Conservation (phyloP, 2,329 filamentous ascomycete species). For the Cladosporium colombiae region DNA sequence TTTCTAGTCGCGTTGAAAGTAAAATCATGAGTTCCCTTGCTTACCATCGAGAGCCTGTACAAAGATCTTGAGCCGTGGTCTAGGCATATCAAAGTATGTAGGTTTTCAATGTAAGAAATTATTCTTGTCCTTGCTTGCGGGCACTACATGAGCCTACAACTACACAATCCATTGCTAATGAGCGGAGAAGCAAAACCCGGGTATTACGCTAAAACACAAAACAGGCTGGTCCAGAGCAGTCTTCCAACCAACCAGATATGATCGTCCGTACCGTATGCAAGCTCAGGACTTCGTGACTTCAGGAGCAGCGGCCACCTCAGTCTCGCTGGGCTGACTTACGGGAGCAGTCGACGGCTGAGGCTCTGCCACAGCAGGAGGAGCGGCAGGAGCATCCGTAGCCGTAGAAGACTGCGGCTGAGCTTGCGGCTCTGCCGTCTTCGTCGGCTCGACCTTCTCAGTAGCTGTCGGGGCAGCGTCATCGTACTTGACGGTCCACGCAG, state of each 20-base stretch:
- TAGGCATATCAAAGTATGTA: neutral
- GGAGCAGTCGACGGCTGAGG: neutral
- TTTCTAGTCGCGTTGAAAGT: neutral
- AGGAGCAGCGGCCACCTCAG: neutral
- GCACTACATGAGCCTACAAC: neutral
- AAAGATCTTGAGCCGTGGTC: no score
- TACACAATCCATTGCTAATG: neutral
- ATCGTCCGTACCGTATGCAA: neutral
- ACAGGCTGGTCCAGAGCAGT: neutral
- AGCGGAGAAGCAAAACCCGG: neutral
- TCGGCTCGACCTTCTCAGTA: conserved; percentile 3
- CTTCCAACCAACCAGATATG: neutral
- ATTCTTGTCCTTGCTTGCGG: neutral
- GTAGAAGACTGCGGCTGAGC: conserved; percentile 1
- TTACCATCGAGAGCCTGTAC: no score
- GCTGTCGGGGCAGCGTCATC: conserved; percentile 18
- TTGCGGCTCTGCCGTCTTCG: conserved; percentile 7
- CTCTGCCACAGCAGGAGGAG: neutral
- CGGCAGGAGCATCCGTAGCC: neutral
- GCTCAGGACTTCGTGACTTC: conserved; percentile 5
- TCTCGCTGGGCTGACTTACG: neutral
- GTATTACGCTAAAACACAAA: neutral
- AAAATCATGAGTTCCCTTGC: neutral
- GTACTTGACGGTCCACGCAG: conserved; percentile 45
- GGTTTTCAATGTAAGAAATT: neutral